These are phyloP conservation scores for Neoboletus subvelutipes DNA, from an alignment of 768 basidiomycete species.

Conservation along the genomic window DNA sequence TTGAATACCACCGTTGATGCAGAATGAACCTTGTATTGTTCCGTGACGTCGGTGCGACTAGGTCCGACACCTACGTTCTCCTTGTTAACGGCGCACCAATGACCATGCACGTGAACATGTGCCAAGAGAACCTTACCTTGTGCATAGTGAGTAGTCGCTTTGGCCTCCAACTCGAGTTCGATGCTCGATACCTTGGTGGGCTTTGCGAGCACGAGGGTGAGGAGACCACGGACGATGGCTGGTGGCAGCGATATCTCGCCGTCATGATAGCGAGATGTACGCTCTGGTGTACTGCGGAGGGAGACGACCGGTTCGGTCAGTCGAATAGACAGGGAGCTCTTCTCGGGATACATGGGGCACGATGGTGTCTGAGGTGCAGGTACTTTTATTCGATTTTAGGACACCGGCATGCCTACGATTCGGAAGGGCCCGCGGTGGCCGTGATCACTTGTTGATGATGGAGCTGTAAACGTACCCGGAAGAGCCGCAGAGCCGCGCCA, in stretches of 20 bases:
- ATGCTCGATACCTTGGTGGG: slow-evolving; percentile 86
- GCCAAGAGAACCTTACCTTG: slow-evolving; percentile 65
- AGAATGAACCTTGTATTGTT: slow-evolving; percentile 74
- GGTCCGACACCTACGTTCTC: slow-evolving; percentile 57
- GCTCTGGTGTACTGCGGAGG: slow-evolving; percentile 47
- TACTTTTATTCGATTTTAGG: not conserved
- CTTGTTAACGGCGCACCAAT: not conserved
- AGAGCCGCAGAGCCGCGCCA: not conserved
- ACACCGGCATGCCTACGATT: not conserved
- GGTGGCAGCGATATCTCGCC: slow-evolving; percentile 46
- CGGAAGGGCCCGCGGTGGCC: not conserved
- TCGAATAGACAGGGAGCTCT: slow-evolving; percentile 52
- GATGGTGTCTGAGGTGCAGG: not conserved
- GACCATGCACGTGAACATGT: not conserved
- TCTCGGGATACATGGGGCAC: slow-evolving; percentile 23
- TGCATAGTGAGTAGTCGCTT: slow-evolving; percentile 71
- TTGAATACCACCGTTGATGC: slow-evolving; percentile 72
- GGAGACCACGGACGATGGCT: slow-evolving; percentile 62
- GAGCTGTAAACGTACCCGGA: not conserved
- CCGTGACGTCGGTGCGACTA: slow-evolving; percentile 70
- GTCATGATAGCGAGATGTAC: slow-evolving; percentile 20
- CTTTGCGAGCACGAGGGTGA: slow-evolving; percentile 65
- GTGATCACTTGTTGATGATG: too few species aligned
- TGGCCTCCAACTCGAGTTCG: slow-evolving; percentile 75
- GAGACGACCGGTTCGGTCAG: slow-evolving; percentile 77